Evolutionary conservation across 805 yeast species (phyloP).

Genomic region (Metschnikowia dekortorum): DNA sequence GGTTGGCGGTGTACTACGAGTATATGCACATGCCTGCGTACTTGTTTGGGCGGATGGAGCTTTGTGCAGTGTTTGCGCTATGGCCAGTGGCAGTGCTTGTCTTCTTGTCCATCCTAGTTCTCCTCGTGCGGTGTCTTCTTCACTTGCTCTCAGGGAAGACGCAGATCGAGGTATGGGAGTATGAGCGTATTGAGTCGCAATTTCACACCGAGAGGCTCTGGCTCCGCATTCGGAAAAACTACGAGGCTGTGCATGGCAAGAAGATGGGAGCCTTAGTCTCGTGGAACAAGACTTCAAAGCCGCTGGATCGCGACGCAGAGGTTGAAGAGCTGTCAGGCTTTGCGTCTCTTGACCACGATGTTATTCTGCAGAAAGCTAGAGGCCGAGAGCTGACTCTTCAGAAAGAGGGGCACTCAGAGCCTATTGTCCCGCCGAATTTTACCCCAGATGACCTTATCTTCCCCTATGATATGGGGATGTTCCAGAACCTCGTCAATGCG

Average conservation of each 20-base stretch:
- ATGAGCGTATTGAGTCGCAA: constrained; percentile 71
- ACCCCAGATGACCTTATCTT: constrained; percentile 66
- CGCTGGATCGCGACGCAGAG: not conserved
- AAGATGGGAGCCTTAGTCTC: constrained; percentile 44
- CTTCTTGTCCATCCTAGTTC: constrained; percentile 50
- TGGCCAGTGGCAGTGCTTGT: constrained; percentile 58
- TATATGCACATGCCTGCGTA: constrained; percentile 53
- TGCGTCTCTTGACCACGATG: too few species aligned
- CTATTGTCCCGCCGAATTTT: constrained; percentile 33
- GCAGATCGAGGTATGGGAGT: constrained; percentile 91
- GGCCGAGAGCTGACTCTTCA: too few species aligned
- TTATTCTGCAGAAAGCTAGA: too few species aligned
- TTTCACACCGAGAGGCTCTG: constrained; percentile 54
- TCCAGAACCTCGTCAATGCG: constrained; percentile 46
- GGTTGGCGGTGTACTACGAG: constrained; percentile 43
- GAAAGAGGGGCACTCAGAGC: not conserved
- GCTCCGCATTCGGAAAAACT: constrained; percentile 44
- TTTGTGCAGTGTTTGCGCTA: constrained; percentile 52
- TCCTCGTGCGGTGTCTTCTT: constrained; percentile 57
- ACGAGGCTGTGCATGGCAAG: constrained; percentile 34
- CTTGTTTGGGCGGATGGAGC: constrained; percentile 46
- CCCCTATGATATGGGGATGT: constrained; percentile 75
- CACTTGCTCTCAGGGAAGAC: constrained; percentile 68
- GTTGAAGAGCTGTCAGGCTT: too few species aligned
- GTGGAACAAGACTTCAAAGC: constrained; percentile 30